Evolutionary conservation across 2,329 filamentous ascomycete species (phyloP), one percentile per base, ranked within the genome.

Genomic region (Arthrobotrys iridis): DNA sequence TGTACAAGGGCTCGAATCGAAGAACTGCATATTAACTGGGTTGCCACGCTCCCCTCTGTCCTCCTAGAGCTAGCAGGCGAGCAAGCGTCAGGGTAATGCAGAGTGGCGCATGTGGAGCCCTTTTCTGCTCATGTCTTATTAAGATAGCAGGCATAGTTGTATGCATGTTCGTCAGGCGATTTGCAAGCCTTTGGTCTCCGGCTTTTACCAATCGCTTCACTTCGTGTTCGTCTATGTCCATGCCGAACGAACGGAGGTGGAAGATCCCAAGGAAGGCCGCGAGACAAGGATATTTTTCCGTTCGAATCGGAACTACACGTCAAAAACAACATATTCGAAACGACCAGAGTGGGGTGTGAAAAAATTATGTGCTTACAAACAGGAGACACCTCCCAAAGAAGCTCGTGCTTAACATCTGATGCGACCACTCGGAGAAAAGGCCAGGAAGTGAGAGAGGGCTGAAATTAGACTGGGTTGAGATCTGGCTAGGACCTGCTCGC

Each of bases 251-350:
- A n/a, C n/a, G n/a, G n/a, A n/a, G n/a, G 35, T 52, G 64, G 45
- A 60, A 68, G 52, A 60, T 68, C 64, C 58, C 30, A 37, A 48
- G 52, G 41, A 40, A 50, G 18, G 22, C 52, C 60, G 50, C 41
- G 46, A 59, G 46, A 52, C 71, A 68, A 59, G 71, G 71, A 59
- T 68, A 59, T 75, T 68, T 75, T 67, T 75, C 71, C 71, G 71
- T 63, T 63, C 63, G 62, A 66, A 62, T 74, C 70, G 71, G 71
- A 68, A 67, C 63, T 40, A 68, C 40, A 57, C 68, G 63, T 75
- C 71, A 67, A 75, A 74, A 68, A 41, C 55, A 75, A 67, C 62
- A 46, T 68, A 67, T 57, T 75, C 68, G 71, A 75, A 75, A 75
- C 71, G 43, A 55, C 57, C 45, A 7, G 46, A 41, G 55, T 62